phyloP scores from a whole-genome alignment of 805 yeast species.

The Ogataea pini region DNA sequence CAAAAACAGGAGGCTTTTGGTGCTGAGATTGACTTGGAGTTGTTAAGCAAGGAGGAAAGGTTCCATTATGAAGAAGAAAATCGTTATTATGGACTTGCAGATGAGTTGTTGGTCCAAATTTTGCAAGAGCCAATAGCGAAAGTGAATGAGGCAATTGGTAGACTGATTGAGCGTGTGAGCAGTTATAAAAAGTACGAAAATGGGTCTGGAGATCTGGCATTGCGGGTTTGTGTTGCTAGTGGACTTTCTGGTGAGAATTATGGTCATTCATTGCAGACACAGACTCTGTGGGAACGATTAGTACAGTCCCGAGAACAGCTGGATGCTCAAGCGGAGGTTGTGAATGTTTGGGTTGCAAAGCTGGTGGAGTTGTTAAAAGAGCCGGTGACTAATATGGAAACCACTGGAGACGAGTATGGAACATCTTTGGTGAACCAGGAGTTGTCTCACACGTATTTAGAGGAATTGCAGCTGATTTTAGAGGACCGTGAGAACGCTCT shows the following conservation, averaged over 20 bases:
- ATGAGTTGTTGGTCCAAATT: constrained; percentile 53
- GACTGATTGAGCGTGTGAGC: constrained; percentile 25
- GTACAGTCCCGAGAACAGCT: constrained; percentile 36
- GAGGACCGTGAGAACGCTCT: constrained; percentile 44
- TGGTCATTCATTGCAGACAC: constrained; percentile 23
- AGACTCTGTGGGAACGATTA: constrained; percentile 31
- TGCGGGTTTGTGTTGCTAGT: background rate
- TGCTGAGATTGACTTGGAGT: constrained; percentile 24
- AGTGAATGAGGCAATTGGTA: constrained; percentile 33
- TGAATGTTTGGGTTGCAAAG: constrained; percentile 53
- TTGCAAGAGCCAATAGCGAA: constrained; percentile 44
- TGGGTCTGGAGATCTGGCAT: background rate
- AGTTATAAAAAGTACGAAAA: background rate
- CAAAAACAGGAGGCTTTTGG: no score
- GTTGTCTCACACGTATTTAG: constrained; percentile 57
- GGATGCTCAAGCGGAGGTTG: constrained; percentile 50
- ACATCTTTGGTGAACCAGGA: constrained; percentile 76
- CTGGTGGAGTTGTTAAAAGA: constrained; percentile 44
- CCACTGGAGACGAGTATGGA: constrained; percentile 76
- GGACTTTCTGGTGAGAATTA: constrained; percentile 10
- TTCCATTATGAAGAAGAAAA: constrained; percentile 49
- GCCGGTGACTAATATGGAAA: constrained; percentile 40
- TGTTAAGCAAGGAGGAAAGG: constrained; percentile 25
- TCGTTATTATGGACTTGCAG: constrained; percentile 60
- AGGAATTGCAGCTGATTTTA: constrained; percentile 49